Evolutionary conservation across 148 eudicot species (phyloP).

Genomic region (Spergularia marina): DNA sequence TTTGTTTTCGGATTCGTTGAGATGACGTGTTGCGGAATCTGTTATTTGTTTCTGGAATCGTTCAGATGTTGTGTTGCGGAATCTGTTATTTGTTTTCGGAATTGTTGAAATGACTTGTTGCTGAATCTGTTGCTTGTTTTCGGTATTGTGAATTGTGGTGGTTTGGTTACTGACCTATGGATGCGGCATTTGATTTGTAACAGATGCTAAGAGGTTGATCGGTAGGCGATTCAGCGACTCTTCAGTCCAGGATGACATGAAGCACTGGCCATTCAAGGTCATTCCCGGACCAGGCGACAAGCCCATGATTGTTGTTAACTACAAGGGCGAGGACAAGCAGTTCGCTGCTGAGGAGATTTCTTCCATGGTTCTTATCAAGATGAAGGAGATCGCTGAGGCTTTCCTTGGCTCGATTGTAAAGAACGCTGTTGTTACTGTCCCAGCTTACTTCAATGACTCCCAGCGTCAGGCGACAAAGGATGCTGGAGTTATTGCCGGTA

Average conservation of each 20-base stretch:
- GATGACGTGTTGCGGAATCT: no score
- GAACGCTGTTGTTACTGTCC: constrained; percentile 35
- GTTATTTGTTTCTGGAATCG: no score
- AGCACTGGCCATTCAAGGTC: constrained; percentile 36
- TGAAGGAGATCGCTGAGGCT: constrained; percentile 35
- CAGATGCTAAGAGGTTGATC: constrained; percentile 30
- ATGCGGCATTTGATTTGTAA: background rate
- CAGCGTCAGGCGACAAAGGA: constrained; percentile 38
- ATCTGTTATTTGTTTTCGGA: no score
- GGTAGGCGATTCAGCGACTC: constrained; percentile 35
- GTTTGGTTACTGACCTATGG: background rate
- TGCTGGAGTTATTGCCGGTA: constrained; percentile 35
- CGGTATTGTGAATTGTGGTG: background rate
- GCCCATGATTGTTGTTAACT: constrained; percentile 28
- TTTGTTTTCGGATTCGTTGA: no score
- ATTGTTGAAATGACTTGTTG: no score
- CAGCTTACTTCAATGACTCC: constrained; percentile 37
- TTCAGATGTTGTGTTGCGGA: no score
- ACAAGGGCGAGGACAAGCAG: constrained; percentile 37
- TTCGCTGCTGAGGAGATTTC: constrained; percentile 39
- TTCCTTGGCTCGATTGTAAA: constrained; percentile 27
- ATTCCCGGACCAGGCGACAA: constrained; percentile 31
- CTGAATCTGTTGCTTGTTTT: background rate
- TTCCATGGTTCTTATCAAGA: constrained; percentile 33
- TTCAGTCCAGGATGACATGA: constrained; percentile 43